These are phyloP conservation scores for Truncatella angustata DNA, from an alignment of 2,329 filamentous ascomycete species.

Conservation along the genomic window DNA sequence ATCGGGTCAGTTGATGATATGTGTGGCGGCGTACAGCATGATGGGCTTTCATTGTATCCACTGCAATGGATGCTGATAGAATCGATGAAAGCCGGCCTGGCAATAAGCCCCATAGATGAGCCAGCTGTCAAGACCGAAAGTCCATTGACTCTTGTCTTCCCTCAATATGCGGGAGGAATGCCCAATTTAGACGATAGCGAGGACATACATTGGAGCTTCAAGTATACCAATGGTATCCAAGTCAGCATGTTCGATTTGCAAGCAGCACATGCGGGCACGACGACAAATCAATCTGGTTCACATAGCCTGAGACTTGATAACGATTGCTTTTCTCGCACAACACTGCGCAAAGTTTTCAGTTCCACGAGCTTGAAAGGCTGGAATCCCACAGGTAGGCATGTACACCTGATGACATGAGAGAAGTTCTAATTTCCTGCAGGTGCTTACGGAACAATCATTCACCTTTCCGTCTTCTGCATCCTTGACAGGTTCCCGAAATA, in stretches of 20 bases:
- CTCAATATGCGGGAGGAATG: constrained; percentile 6
- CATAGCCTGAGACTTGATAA: neutral
- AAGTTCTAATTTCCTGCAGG: neutral
- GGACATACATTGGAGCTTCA: constrained; percentile 16
- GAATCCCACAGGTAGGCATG: neutral
- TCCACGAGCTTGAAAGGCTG: neutral
- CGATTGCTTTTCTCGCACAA: neutral
- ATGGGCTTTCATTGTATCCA: constrained; percentile 38
- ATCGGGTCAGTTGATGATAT: constrained; percentile 36
- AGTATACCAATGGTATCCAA: constrained; percentile 21
- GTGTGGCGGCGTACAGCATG: constrained; percentile 31
- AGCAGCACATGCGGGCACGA: constrained; percentile 12
- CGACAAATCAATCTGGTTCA: neutral
- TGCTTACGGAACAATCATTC: constrained; percentile 21
- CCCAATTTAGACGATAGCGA: constrained; percentile 11
- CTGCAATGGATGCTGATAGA: constrained; percentile 41
- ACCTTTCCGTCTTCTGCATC: constrained; percentile 21
- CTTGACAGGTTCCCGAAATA: constrained; percentile 11
- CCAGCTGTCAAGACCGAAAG: constrained; percentile 15
- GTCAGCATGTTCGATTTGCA: constrained; percentile 21
- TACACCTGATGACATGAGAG: no score
- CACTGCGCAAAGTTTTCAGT: neutral
- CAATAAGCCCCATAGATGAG: constrained; percentile 3
- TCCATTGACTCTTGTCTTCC: constrained; percentile 12
- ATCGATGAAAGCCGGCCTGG: constrained; percentile 27